Conservation (phyloP, 345 rosid species). For the Murraya paniculata region DNA sequence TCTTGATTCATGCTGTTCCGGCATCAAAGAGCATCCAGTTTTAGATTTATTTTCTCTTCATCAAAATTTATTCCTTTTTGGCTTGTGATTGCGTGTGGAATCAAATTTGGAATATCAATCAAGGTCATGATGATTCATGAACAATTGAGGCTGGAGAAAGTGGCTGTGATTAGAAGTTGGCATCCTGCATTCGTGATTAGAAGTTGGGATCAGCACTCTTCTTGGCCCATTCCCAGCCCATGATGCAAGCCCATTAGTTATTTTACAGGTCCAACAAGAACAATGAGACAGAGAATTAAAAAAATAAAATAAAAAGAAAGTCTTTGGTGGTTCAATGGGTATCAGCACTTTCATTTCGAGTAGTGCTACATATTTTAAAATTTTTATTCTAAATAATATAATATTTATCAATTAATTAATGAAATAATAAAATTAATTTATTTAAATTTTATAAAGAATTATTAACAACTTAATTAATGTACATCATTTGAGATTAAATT, state of each 20-base stretch:
- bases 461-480: fast-evolving
- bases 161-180: too few species aligned
- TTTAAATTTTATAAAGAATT: too few species aligned
- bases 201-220: background rate
- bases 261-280: background rate
- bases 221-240: background rate
- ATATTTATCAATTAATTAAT: fast-evolving
- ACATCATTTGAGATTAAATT: too few species aligned
- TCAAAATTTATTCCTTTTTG: background rate
- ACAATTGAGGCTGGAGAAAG: too few species aligned
- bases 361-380: fast-evolving
- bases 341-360: too few species aligned
- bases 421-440: too few species aligned
- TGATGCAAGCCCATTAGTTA: background rate
- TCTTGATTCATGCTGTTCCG: background rate
- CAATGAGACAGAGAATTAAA: too few species aligned
- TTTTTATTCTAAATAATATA: too few species aligned
- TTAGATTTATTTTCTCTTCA: background rate
- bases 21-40: background rate
- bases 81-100: background rate
- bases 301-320: too few species aligned
- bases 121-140: too few species aligned
- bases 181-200: too few species aligned
- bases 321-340: background rate
- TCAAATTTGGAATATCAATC: too few species aligned